phyloP scores from a whole-genome alignment of 805 yeast genomes.

The Kluyveromyces siamensis region DNA sequence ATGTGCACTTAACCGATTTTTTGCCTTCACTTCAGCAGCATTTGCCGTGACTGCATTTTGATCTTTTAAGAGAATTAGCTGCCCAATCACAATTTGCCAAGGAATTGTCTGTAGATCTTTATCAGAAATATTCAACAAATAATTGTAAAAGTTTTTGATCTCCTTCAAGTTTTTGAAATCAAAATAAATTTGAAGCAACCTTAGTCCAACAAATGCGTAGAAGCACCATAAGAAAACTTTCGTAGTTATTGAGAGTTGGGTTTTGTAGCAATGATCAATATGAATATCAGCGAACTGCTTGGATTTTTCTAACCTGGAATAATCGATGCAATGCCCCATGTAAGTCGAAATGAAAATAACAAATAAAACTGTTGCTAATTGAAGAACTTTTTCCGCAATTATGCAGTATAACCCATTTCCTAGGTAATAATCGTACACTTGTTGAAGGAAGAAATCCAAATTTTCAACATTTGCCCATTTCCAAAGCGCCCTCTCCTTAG shows the following conservation, averaged over 20 bases:
- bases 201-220: conserved; percentile 40
- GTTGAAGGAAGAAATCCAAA: conserved; percentile 75
- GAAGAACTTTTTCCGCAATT: conserved; percentile 53
- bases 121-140: conserved; percentile 62
- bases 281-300: conserved; percentile 29
- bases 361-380: conserved; percentile 66
- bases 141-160: conserved; percentile 64
- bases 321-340: conserved; percentile 75
- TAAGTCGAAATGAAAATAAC: conserved; percentile 73
- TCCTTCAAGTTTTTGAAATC: conserved; percentile 65
- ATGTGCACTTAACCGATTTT: conserved; percentile 78
- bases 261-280: conserved; percentile 30
- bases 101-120: conserved; percentile 86
- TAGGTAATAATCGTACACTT: conserved; percentile 72
- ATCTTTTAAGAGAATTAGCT: conserved; percentile 65
- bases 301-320: conserved; percentile 33
- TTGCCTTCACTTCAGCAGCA: conserved; percentile 53
- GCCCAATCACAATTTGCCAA: conserved; percentile 80
- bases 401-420: conserved; percentile 83
- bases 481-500: conserved; percentile 79
- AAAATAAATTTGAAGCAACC: conserved; percentile 46
- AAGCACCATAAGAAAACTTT: conserved; percentile 60
- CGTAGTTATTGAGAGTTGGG: conserved; percentile 40
- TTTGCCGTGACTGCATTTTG: conserved; percentile 57
- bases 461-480: conserved; percentile 95